Evolutionary conservation across 169 alveolate species (phyloP), one percentile per base, ranked within the genome.

Genomic region (Eimeria tenella): DNA sequence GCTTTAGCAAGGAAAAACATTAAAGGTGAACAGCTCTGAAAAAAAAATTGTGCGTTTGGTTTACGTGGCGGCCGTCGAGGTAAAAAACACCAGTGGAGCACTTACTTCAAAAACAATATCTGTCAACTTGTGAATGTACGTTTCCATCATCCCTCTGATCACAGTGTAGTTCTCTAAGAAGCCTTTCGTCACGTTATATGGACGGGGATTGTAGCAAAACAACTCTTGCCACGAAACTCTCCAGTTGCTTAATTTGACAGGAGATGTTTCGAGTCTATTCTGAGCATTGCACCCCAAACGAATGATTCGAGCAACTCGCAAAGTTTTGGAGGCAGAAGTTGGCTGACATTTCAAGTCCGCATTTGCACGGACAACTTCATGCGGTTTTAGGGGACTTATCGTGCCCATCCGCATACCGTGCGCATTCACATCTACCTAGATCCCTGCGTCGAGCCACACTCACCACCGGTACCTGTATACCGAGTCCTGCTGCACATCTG

Each of bases 121-220:
- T 4, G 93, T 81, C 73, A 93, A 55, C 31, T 21, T 58, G 71
- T 71, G 42, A 19, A 93, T 21, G 53, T 52, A 79, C 15, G 53
- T 63, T 25, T 93, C 95, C 49, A 93, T 31, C 52, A 23, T 56
- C 15, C 75, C 84, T 21, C 95, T 56, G 21, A 93, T 93, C 25
- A 81, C 95, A 13, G 84, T 53, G 73, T 93, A 93, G 74, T 93
- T 93, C 23, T 63, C 95, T n/a, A 63, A 7, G 53, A 93, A 93
- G 13, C 9, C 70, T 21, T 68, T 19, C 3, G 95, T 93, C 49
- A 56, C 56, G 23, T 56, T 53, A 58, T 93, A 93, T 25, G 87
- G 53, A 5, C 95, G 75, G 11, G 95, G 95, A 50, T 93, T 93
- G 92, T 93, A 93, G 92, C 95, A 93, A 58, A 93, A 74, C 11